phyloP scores from a whole-genome alignment of 2,329 filamentous ascomycete species.

The Nannizziopsis barbatae region DNA sequence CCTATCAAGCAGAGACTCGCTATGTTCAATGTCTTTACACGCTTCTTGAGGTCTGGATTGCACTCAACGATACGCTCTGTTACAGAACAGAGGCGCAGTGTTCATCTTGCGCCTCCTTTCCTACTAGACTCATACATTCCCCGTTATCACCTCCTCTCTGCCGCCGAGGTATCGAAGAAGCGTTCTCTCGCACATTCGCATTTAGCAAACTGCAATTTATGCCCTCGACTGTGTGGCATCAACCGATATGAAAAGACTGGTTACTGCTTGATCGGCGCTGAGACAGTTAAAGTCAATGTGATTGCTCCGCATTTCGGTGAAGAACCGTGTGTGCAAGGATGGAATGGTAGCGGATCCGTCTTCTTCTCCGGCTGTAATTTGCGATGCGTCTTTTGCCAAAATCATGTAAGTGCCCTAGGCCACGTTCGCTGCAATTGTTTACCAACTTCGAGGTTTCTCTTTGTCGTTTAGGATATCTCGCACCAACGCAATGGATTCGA shows the following conservation, averaged over 20 bases:
- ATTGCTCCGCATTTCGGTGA: conserved; percentile 81
- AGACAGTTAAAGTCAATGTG: conserved; percentile 66
- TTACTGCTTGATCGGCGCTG: conserved; percentile 62
- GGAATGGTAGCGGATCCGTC: conserved; percentile 66
- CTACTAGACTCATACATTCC: conserved; percentile 65
- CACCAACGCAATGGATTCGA: conserved; percentile 74
- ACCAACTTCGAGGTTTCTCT: neutral
- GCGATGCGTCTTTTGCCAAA: conserved; percentile 65
- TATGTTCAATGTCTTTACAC: no score
- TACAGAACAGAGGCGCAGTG: conserved; percentile 2
- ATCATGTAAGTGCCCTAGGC: conserved; percentile 41
- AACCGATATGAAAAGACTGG: conserved; percentile 73
- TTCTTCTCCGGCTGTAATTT: conserved; percentile 72
- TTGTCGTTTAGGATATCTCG: conserved; percentile 51
- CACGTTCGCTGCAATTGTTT: neutral
- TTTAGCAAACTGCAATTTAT: conserved; percentile 68
- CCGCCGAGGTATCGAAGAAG: conserved; percentile 60
- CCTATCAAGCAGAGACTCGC: no score
- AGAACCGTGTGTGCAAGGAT: conserved; percentile 72
- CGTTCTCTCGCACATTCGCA: conserved; percentile 63
- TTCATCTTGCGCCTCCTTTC: conserved; percentile 48
- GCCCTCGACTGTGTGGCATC: conserved; percentile 63
- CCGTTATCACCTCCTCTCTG: conserved; percentile 57
- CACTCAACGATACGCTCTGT: neutral
- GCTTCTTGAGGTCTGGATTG: neutral